Conservation (phyloP, 768 basidiomycete genomes). For the Collybia mongolica region DNA sequence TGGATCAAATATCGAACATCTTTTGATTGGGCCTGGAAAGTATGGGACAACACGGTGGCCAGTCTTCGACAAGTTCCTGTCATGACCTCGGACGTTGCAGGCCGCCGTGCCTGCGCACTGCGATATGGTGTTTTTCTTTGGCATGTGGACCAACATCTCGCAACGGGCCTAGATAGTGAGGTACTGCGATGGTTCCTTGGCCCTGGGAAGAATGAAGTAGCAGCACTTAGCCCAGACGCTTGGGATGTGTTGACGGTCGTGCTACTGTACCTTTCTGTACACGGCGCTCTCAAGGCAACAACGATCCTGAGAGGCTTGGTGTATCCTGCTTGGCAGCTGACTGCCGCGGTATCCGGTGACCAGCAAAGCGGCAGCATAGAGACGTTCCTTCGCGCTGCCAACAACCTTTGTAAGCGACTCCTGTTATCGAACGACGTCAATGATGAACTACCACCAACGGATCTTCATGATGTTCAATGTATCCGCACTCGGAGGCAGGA, state of each 20-base stretch:
- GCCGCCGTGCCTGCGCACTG: slow-evolving; percentile 52
- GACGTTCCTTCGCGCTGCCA: slow-evolving; percentile 60
- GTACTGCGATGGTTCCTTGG: slow-evolving; percentile 74
- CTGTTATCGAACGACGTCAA: slow-evolving; percentile 54
- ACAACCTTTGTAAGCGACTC: slow-evolving; percentile 57
- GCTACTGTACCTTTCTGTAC: slow-evolving; percentile 60
- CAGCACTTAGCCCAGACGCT: slow-evolving; percentile 53
- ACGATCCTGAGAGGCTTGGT: slow-evolving; percentile 72
- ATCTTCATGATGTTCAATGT: slow-evolving; percentile 66
- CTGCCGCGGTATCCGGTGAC: slow-evolving; percentile 35
- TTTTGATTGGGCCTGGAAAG: slow-evolving; percentile 74
- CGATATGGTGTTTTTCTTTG: slow-evolving; percentile 71
- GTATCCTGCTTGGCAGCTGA: slow-evolving; percentile 75
- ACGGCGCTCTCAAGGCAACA: slow-evolving; percentile 68
- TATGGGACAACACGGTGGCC: slow-evolving; percentile 81
- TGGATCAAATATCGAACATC: slow-evolving; percentile 84
- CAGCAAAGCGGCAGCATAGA: slow-evolving; percentile 41
- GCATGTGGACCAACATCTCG: slow-evolving; percentile 76
- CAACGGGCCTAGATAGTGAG: slow-evolving; percentile 66
- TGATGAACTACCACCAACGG: slow-evolving; percentile 33
- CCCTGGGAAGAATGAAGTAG: slow-evolving; percentile 62
- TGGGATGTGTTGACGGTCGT: slow-evolving; percentile 70
- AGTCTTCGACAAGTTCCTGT: slow-evolving; percentile 67
- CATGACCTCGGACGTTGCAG: slow-evolving; percentile 47
- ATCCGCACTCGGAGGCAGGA: slow-evolving; percentile 68